A percentile compares a stretch with the other conserved stretches of the same genome.
Conservation (phyloP, 1,139 yeast genomes). For the Meyerozyma athensensis region DNA sequence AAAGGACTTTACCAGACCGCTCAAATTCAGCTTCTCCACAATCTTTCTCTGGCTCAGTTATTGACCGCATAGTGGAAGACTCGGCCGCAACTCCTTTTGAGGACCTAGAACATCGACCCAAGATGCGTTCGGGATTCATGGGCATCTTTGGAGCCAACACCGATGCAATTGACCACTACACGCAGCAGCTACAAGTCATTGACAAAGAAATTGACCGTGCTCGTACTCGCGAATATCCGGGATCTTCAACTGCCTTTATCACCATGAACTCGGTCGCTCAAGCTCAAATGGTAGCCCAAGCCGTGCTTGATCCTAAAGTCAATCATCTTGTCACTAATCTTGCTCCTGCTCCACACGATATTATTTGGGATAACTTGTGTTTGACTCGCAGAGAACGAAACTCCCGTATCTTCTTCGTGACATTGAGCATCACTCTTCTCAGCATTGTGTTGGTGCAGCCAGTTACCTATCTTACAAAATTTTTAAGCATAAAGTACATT, state of each 20-base stretch:
- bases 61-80: background rate
- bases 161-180: slow-evolving; percentile 62
- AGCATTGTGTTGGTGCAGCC: slow-evolving; percentile 64
- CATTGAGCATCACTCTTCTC: slow-evolving; percentile 56
- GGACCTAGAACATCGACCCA: slow-evolving; percentile 37
- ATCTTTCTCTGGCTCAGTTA: slow-evolving; percentile 9
- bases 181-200: slow-evolving; percentile 49
- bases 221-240: slow-evolving; percentile 58
- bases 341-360: slow-evolving; percentile 82
- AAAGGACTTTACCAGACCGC: too few species aligned
- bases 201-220: slow-evolving; percentile 58
- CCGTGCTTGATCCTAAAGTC: slow-evolving; percentile 73
- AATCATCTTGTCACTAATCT: slow-evolving; percentile 63
- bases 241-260: slow-evolving; percentile 66
- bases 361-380: slow-evolving; percentile 70
- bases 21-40: slow-evolving; percentile 3
- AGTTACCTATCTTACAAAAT: slow-evolving; percentile 69
- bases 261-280: slow-evolving; percentile 83
- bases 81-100: background rate
- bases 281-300: slow-evolving; percentile 84
- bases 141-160: slow-evolving; percentile 54
- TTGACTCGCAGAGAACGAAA: slow-evolving; percentile 52
- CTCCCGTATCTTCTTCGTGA: slow-evolving; percentile 54
- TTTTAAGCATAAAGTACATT: slow-evolving; percentile 67
- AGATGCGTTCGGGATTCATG: slow-evolving; percentile 42